Percentiles rank a stretch among this genome's conserved stretches.
Conservation (phyloP, 108 stramenopile species). For the Pseudonitzschia multistriata region DNA sequence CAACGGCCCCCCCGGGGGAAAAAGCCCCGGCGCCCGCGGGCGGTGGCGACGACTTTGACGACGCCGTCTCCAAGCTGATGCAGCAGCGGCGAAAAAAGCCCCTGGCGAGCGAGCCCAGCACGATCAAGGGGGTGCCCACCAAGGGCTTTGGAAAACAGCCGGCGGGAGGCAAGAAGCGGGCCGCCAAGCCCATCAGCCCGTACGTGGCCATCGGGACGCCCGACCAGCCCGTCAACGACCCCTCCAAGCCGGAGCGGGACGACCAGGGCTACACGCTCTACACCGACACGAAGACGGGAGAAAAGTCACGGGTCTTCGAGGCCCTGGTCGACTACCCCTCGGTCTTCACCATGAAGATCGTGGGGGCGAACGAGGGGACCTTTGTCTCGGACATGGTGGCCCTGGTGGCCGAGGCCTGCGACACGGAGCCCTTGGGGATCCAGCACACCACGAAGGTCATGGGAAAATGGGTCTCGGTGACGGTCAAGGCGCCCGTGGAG, state of each 20-base stretch:
- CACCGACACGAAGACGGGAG: conserved; percentile 78
- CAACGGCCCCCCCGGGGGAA: background rate
- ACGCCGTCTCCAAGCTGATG: conserved; percentile 32
- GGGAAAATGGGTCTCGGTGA: conserved; percentile 86
- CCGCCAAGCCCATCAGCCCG: conserved; percentile 15
- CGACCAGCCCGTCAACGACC: conserved; percentile 63
- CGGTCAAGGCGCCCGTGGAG: conserved; percentile 77
- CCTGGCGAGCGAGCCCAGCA: conserved; percentile 38
- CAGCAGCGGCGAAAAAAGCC: conserved; percentile 26
- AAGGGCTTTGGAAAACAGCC: conserved; percentile 30
- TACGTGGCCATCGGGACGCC: conserved; percentile 65
- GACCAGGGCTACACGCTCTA: conserved; percentile 88
- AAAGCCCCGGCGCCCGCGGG: background rate
- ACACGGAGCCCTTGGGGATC: conserved; percentile 44
- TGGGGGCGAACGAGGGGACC: conserved; percentile 69
- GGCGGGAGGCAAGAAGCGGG: background rate
- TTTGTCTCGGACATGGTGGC: conserved; percentile 78
- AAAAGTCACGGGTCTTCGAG: conserved; percentile 88
- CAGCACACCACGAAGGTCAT: conserved; percentile 50
- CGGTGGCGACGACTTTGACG: conserved; percentile 17
- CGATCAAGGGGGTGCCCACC: conserved; percentile 48
- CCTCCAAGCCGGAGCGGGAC: conserved; percentile 80
- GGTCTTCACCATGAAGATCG: conserved; percentile 85
- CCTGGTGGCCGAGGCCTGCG: conserved; percentile 73
- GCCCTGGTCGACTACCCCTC: conserved; percentile 89